Percentiles rank a stretch among this genome's conserved stretches.
These are phyloP conservation scores for Apiospora arundinis DNA, from an alignment of 2,329 filamentous ascomycete genomes.

Conservation along the genomic window DNA sequence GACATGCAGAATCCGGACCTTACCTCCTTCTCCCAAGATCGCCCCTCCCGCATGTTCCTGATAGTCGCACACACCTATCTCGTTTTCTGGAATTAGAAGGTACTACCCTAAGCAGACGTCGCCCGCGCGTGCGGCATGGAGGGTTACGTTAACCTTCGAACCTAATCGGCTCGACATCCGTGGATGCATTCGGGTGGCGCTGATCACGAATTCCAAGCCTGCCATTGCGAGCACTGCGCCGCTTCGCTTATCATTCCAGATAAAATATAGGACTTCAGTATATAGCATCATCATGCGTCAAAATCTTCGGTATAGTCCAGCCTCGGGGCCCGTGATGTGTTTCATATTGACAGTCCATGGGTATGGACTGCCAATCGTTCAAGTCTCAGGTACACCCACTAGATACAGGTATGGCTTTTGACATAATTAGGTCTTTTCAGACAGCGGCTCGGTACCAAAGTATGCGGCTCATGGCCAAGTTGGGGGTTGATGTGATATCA, in stretches of 20 bases:
- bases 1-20: constrained; percentile 1
- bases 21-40: not conserved
- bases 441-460: not conserved
- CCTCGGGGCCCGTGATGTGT: not conserved
- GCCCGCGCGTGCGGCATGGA: not conserved
- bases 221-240: not conserved
- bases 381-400: not conserved
- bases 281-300: not conserved
- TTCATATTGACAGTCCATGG: not conserved
- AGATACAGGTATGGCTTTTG: not conserved
- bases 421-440: not conserved
- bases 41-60: not conserved
- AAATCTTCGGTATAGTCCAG: not conserved
- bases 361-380: not conserved
- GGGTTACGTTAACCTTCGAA: not conserved
- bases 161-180: not conserved
- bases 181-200: not conserved
- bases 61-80: not conserved
- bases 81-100: not conserved
- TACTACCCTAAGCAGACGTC: not conserved
- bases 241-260: not conserved
- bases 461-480: not conserved
- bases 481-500: not conserved
- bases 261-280: not conserved
- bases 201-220: not conserved